Conservation (phyloP, 306 rosid species). For the Inga laurina region DNA sequence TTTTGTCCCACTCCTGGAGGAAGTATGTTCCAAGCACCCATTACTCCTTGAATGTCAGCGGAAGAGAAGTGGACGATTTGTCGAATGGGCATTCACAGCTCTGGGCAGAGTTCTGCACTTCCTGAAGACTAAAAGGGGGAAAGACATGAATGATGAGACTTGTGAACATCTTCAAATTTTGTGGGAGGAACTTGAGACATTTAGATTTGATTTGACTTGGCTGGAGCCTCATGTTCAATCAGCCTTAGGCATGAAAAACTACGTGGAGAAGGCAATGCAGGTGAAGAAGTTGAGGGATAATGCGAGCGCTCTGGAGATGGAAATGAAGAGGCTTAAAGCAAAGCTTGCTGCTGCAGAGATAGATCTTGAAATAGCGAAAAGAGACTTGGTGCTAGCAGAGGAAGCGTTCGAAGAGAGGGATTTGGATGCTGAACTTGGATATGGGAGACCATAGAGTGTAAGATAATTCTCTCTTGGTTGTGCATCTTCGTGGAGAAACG, state of each 20-base stretch:
- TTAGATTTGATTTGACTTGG: slow-evolving; percentile 33
- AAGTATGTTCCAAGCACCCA: slow-evolving; percentile 20
- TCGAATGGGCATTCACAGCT: slow-evolving; percentile 30
- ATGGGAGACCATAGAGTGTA: slow-evolving; percentile 4
- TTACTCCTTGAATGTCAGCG: slow-evolving; percentile 20
- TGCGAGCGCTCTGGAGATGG: background rate
- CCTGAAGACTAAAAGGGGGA: slow-evolving; percentile 14
- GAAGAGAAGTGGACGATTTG: slow-evolving; percentile 7
- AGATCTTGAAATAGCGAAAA: slow-evolving; percentile 10
- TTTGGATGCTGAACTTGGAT: slow-evolving; percentile 26
- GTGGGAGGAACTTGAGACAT: slow-evolving; percentile 32
- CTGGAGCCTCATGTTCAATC: slow-evolving; percentile 32
- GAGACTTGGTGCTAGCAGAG: background rate
- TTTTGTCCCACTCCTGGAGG: slow-evolving; percentile 16
- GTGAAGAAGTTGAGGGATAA: slow-evolving; percentile 16
- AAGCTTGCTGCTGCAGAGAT: background rate
- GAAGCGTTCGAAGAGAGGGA: slow-evolving; percentile 7
- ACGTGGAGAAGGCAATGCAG: background rate
- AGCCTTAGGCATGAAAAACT: slow-evolving; percentile 14
- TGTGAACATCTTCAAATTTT: slow-evolving; percentile 9
- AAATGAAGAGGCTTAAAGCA: slow-evolving; percentile 17
- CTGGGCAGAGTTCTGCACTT: slow-evolving; percentile 31
- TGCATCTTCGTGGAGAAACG: background rate
- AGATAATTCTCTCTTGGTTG: background rate
- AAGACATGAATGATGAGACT: slow-evolving; percentile 17